Evolutionary conservation across 2,329 filamentous ascomycete genomes (phyloP).

Genomic region (Cladophialophora carrionii): DNA sequence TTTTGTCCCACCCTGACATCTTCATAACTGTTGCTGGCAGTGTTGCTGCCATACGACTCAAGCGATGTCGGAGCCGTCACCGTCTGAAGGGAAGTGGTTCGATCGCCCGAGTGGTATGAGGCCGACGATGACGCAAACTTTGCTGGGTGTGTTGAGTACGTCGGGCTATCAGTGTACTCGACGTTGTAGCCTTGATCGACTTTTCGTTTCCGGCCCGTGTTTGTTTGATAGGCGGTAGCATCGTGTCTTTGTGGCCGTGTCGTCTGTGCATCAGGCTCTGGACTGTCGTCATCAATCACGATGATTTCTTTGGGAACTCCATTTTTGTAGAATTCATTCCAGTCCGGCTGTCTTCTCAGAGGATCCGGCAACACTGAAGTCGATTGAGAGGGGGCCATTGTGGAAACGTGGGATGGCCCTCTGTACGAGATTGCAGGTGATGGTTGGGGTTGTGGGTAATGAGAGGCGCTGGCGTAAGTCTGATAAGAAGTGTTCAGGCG

Average conservation of each 20-base stretch:
- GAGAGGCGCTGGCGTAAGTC: constrained; percentile 46
- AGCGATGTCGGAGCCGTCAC: constrained; percentile 82
- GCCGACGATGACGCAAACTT: constrained; percentile 69
- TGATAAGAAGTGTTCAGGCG: constrained; percentile 50
- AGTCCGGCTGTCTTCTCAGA: constrained; percentile 66
- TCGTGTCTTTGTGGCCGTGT: constrained; percentile 37
- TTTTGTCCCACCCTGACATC: constrained; percentile 78
- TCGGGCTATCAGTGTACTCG: constrained; percentile 70
- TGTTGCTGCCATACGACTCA: constrained; percentile 63
- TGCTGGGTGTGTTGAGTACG: constrained; percentile 74
- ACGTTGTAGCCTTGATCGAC: constrained; percentile 72
- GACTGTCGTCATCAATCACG: constrained; percentile 74
- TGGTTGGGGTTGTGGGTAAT: constrained; percentile 36
- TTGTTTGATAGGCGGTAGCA: constrained; percentile 21
- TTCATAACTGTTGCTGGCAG: constrained; percentile 62
- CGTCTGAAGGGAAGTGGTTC: constrained; percentile 80
- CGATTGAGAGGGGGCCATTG: constrained; percentile 45
- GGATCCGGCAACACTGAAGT: constrained; percentile 46
- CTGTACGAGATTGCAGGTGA: constrained; percentile 40
- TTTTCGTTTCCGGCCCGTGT: constrained; percentile 66
- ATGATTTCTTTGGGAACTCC: constrained; percentile 83
- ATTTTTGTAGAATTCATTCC: constrained; percentile 80
- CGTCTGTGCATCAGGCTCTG: constrained; percentile 49
- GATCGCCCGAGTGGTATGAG: constrained; percentile 74
- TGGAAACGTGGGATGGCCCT: constrained; percentile 45